phyloP scores from a whole-genome alignment of 257 asterid species.

The Solanum piurae region DNA sequence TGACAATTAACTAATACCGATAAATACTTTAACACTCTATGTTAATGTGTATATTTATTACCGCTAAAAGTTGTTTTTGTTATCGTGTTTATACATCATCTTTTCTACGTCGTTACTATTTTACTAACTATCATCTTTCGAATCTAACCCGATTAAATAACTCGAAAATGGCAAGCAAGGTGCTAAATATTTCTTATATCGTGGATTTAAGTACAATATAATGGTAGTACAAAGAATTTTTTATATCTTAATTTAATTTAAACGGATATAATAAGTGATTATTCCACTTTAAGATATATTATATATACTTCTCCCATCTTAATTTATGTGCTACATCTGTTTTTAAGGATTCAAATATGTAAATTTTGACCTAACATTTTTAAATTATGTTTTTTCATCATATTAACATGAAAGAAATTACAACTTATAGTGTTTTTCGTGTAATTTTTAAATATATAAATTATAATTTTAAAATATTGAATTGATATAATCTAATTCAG shows the following conservation, averaged over 20 bases:
- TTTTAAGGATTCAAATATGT: background rate
- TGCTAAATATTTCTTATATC: background rate
- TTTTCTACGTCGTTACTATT: background rate
- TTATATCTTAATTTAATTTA: background rate
- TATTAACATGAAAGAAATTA: too few species aligned
- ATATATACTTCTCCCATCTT: background rate
- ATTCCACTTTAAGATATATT: background rate
- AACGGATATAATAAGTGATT: background rate
- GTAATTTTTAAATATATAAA: too few species aligned
- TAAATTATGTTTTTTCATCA: too few species aligned
- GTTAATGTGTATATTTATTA: background rate
- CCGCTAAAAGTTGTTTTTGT: background rate
- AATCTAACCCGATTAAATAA: background rate
- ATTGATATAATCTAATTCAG: too few species aligned
- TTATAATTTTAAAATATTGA: too few species aligned
- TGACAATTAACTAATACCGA: background rate
- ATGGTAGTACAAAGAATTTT: background rate
- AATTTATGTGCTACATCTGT: background rate
- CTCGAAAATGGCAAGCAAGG: background rate
- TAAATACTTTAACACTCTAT: background rate
- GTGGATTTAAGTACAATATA: background rate
- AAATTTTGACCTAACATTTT: background rate
- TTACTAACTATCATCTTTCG: background rate
- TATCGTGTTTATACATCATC: background rate
- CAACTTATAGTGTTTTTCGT: too few species aligned